Evolutionary conservation across 2,329 filamentous ascomycete genomes (phyloP), one percentile per base, ranked within the genome.

Genomic region (Alternaria longipes): DNA sequence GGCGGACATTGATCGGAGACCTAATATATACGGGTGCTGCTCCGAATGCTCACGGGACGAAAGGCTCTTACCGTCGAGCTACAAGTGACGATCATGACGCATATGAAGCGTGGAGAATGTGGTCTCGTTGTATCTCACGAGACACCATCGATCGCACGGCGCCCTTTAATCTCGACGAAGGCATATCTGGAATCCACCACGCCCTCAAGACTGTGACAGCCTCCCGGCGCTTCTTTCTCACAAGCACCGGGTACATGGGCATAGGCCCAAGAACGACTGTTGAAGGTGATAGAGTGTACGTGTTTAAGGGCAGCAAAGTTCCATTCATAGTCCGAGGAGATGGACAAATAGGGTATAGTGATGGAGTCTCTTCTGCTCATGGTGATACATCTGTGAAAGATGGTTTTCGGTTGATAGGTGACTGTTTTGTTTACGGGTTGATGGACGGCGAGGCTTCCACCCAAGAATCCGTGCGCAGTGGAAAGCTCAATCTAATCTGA

Each of bases 51-150:
- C 42, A 40, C 3, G 34, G n/a, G 8, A 60, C 14, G 6, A 24
- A 57, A n/a, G 41, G 18, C 11, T 30, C 55, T 9, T 69, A 65
- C 30, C 52, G 62, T 8, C 50, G 66, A 49, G 66, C 68, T 5
- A 65, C 22, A 14, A 40, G 26, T n/a, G 49, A 56, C 1, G 64
- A 70, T 28, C 44, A 38, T 18, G 52, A 60, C 11, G 63, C 68
- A 5, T 69, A 55, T 32, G 51, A 60, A 16, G 62, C 68, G 1
- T 69, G 68, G 66, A 58, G 54, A 5, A 64, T 69, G 61, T 68
- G 66, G 68, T 59, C 65, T 34, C 62, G 68, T n/a, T 69, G 66
- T 49, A 70, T 70, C 34, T 65, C 64, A 1, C 64, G 66, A 22
- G 68, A 70, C 32, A 69, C 66, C 0, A 40, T 60, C 22, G 59